Evolutionary conservation across 306 rosid species (phyloP).

Genomic region (Castanea crenata): DNA sequence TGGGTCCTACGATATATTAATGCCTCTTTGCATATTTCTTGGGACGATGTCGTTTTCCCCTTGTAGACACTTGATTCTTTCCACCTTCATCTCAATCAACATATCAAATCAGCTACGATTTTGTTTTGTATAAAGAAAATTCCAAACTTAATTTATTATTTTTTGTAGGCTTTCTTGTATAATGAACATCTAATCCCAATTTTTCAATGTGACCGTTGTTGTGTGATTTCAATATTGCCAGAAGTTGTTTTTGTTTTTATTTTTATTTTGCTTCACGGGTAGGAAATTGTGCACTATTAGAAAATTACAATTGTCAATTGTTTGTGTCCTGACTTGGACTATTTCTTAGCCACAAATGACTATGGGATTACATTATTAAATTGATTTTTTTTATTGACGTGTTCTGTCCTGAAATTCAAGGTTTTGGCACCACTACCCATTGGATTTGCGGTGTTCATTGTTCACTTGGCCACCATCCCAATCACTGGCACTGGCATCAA

Average conservation of each 20-base stretch:
- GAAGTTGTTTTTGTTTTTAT: no score
- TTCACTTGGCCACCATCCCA: conserved; percentile 96
- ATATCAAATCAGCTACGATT: conserved; percentile 14
- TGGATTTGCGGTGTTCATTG: conserved; percentile 95
- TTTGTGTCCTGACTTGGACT: no score
- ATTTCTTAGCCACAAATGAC: neutral
- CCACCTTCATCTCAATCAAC: conserved; percentile 21
- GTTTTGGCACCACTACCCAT: conserved; percentile 98
- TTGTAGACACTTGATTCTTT: conserved; percentile 26
- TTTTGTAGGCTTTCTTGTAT: no score
- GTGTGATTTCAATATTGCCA: no score
- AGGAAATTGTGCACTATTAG: no score
- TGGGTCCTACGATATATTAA: no score
- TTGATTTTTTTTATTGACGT: conserved; percentile 13
- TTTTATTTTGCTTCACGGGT: no score
- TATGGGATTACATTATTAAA: no score
- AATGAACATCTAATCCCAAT: no score
- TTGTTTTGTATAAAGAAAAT: neutral
- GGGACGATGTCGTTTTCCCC: conserved; percentile 25
- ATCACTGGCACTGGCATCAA: conserved; percentile 90
- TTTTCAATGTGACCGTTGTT: no score
- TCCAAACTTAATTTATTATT: no score
- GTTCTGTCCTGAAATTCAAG: conserved; percentile 29
- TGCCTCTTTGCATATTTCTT: conserved; percentile 19
- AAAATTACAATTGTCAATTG: no score